phyloP scores from a whole-genome alignment of 2,329 filamentous ascomycete genomes.

The Knoxdaviesia capensis region DNA sequence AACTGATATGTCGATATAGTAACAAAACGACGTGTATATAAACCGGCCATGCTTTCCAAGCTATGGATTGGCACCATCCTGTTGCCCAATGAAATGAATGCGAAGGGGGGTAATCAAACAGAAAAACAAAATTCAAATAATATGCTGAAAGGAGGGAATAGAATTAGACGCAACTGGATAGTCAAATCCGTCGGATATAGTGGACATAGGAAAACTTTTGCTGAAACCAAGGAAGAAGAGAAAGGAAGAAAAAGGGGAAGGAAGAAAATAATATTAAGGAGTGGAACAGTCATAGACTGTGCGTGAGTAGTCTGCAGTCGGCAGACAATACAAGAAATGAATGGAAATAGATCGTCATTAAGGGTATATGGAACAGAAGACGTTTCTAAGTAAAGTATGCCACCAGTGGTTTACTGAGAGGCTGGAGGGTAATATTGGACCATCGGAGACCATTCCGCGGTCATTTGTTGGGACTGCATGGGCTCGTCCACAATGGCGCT shows the following conservation, averaged over 20 bases:
- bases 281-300: not conserved
- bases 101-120: not conserved
- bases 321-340: not conserved
- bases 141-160: not conserved
- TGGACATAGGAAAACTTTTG: not conserved
- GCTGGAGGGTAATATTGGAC: slow-evolving; percentile 7
- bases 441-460: slow-evolving; percentile 6
- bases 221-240: not conserved
- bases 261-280: not conserved
- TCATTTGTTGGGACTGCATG: slow-evolving; percentile 2
- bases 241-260: not conserved
- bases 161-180: too few species aligned
- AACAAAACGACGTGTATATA: not conserved
- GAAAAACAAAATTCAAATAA: slow-evolving; percentile 2
- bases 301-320: not conserved
- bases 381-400: too few species aligned
- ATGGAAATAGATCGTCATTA: not conserved
- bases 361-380: too few species aligned
- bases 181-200: too few species aligned
- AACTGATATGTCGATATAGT: slow-evolving; percentile 1
- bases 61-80: too few species aligned
- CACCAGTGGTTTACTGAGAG: too few species aligned
- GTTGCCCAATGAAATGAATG: not conserved
- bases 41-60: too few species aligned
- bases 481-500: slow-evolving; percentile 14